These are phyloP conservation scores for Kokia cookei DNA, from an alignment of 441 rosid genomes.

Conservation along the genomic window DNA sequence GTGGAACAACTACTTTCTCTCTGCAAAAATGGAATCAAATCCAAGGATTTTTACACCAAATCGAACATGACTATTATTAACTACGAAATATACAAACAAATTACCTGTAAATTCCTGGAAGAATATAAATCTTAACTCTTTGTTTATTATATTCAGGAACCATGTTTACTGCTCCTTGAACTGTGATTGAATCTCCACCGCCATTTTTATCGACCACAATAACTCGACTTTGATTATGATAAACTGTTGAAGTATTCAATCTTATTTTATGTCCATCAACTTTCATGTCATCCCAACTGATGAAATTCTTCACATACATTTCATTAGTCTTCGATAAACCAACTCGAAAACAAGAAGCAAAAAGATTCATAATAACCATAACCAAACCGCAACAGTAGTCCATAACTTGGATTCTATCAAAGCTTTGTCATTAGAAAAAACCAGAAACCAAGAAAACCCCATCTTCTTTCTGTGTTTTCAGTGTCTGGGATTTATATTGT, in stretches of 20 bases:
- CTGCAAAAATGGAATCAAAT: slow-evolving; percentile 23
- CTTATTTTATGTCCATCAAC: slow-evolving; percentile 26
- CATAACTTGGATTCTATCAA: not conserved
- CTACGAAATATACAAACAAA: not conserved
- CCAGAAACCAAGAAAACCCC: not conserved
- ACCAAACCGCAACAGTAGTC: slow-evolving; percentile 7
- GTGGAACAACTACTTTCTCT: slow-evolving; percentile 72
- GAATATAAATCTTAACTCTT: slow-evolving; percentile 74
- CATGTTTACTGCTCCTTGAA: slow-evolving; percentile 86
- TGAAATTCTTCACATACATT: slow-evolving; percentile 19
- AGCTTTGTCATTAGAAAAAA: not conserved
- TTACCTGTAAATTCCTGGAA: slow-evolving; percentile 87
- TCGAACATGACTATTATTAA: no score
- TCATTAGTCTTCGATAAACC: slow-evolving; percentile 4
- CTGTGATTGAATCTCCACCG: slow-evolving; percentile 62
- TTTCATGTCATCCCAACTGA: slow-evolving; percentile 76
- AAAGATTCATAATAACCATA: slow-evolving; percentile 12
- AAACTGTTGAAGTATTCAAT: slow-evolving; percentile 18
- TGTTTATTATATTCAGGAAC: slow-evolving; percentile 53
- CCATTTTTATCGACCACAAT: slow-evolving; percentile 69
- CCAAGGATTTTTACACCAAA: no score
- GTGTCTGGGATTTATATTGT: not conserved
- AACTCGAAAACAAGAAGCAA: not conserved
- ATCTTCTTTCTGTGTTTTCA: not conserved
- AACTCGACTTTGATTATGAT: slow-evolving; percentile 31